Base-by-base conservation (phyloP, 1,284 basidiomycete species). In the Sporisorium reilianum region DNA sequence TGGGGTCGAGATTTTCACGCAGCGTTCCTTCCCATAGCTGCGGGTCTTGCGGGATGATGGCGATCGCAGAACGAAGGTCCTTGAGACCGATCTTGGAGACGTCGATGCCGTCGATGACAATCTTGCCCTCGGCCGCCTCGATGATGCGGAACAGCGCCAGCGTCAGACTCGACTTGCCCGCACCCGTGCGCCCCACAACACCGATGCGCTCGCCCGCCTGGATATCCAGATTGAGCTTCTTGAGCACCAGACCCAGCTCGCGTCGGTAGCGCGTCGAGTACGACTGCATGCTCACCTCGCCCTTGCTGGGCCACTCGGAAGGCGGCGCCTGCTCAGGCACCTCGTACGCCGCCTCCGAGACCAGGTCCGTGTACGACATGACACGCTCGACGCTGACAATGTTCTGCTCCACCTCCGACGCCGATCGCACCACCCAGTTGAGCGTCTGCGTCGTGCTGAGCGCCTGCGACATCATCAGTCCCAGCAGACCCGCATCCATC, bases 371-470 rank as follows among this genome's bases (percentile, higher is more conserved):
- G 81, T 96, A 89, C 49, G 87, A 87, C 38, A 88, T 79, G 3
- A 89, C 87, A 55, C 88, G 86, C 79, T 87, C 87, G 23, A 87
- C 86, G 72, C 93, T 94, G 69, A 95, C 93, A 78, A 97, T 92
- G 82, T 95, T 96, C 84, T 94, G 93, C 85, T 97, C 95, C 14
- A 96, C 93, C 79, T 97, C 95, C 66, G 92, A 93, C 0, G 93
- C 92, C 16, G 90, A 91, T 46, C 93, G 89, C 7, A 96, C 93
- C n/a, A 95, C 88, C 93, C 92, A 96, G 71, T 86, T 86, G 56
- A 86, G 80, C 25, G 85, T 81, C 68, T 86, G 85, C 1, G 85
- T 86, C n/a, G 84, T 86, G 89, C 92, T 84, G 25, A 97, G 86
- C 2, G 93, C 81, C 64, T 83, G 81, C 1, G 90, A 91, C 79